Base-by-base conservation (phyloP, 768 basidiomycete genomes). In the Neoboletus subvelutipes region DNA sequence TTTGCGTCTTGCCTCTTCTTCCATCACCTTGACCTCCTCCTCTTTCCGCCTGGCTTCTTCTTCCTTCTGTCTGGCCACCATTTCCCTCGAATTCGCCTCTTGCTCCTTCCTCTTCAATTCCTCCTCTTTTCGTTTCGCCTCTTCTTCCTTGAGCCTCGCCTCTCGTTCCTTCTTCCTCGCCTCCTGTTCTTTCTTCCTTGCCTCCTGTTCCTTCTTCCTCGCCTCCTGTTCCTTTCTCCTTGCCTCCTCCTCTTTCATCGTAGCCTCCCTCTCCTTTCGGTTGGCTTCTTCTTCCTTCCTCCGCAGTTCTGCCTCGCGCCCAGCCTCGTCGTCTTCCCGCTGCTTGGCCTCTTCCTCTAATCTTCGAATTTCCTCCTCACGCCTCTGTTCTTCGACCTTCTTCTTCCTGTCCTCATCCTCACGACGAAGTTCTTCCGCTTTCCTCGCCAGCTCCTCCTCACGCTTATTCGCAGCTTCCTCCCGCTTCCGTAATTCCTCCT, bases 401-500 rank as follows among this genome's bases (percentile, higher is more conserved):
- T 60, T 69, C 45, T 46, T 63, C 47, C 60, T 64, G n/a, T 63
- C 64, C n/a, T 63, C 68, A 12, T 71, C 70, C 56, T 73, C 68
- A 2, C 66, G 64, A 52, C 54, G 64, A 2, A 70, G 64, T 28
- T 78, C 78, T 18, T 76, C 76, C 28, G 71, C 77, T 46, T 64
- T 74, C 62, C 55, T 70, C 58, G 63, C 69, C 34, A 73, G 55
- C 5, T 73, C 71, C 34, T 71, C 72, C 52, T 76, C 74, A 5
- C 68, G 71, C 48, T 60, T 63, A 33, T 42, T 66, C 17, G 69
- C 75, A 13, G 75, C 74, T 36, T 73, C 71, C 49, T 75, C 71
- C 49, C 66, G 70, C 61, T 56, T 69, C 49, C 61, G 69, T 50
- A 65, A 55, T 64, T 67, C 63, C 53, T 64, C 68, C 28, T 71